Evolutionary conservation across 805 yeast genomes (phyloP), one percentile per base, ranked within the genome.

Genomic region (Nakazawaea sp.): DNA sequence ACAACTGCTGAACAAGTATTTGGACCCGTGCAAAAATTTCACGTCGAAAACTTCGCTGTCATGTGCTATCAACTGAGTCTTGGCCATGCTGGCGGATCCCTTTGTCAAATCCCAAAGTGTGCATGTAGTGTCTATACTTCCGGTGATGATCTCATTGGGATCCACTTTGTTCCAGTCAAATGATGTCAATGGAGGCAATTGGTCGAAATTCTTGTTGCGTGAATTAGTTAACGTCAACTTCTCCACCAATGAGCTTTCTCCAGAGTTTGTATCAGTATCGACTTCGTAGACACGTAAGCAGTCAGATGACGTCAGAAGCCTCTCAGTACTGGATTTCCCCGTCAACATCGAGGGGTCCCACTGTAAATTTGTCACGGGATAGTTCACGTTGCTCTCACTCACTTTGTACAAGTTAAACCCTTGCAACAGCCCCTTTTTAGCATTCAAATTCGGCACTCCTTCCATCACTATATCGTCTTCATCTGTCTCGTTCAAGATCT

Each of bases 1-100:
- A 38, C 90, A 95, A 38, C 92, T 81, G 33, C 95, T 85, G 59
- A 92, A 92, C 19, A 89, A 70, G 51, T 82, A 72, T 31, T 81
- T 75, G 25, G 84, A 75, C 13, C 79, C 78, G 34, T 81, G 75
- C 34, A 89, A 62, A 55, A 88, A 92, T 44, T 83, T 75, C 21
- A 89, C 97, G 55, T 92, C 98, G 55, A 76, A 86, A 4, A 92
- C 98, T 57, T 88, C 97, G 45, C 81, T 77, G 55, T 92, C 98
- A 58, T 92, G 98, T 0, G 98, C 97, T 45, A 92, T 92, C 33
- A 92, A 66, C 60, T 92, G 97, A 1, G 97, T 90, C 53, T 82
- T 84, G 12, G 95, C 95, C 4, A 68, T 63, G 3, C 73, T 78
- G 31, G 66, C 60, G 17, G 21, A 24, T 17, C 79, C 72, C 29